These are phyloP conservation scores for Ascochyta rabiei DNA, from an alignment of 2,329 filamentous ascomycete species.

Conservation along the genomic window DNA sequence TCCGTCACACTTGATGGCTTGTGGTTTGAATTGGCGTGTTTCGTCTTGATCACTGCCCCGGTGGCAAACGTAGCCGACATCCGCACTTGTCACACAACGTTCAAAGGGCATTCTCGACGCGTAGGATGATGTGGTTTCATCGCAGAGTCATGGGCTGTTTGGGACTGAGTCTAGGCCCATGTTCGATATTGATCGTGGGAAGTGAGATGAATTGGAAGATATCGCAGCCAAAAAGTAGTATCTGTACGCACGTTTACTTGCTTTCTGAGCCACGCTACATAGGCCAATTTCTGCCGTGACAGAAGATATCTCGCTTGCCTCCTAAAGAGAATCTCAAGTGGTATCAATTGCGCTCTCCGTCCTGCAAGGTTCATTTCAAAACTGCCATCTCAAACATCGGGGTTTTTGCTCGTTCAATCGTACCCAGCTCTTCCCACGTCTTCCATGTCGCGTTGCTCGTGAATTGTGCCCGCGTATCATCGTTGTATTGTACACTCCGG, in stretches of 20 bases:
- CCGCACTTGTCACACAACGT: neutral
- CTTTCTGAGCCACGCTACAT: too few species aligned
- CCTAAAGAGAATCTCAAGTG: constrained; percentile 7
- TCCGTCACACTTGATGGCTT: neutral
- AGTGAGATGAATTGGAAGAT: too few species aligned
- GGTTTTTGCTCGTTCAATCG: constrained; percentile 1
- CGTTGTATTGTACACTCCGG: constrained; percentile 9
- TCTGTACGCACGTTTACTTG: too few species aligned
- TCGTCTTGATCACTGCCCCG: neutral
- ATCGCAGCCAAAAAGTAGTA: too few species aligned
- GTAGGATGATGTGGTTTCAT: neutral
- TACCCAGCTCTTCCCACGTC: neutral
- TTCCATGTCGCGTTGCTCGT: neutral
- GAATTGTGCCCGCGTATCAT: constrained; percentile 4
- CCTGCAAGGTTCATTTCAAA: neutral
- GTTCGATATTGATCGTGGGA: neutral
- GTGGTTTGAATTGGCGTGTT: neutral
- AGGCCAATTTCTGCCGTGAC: too few species aligned
- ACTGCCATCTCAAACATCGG: neutral
- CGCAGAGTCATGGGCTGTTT: neutral
- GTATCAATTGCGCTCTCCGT: constrained; percentile 5
- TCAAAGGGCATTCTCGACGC: neutral
- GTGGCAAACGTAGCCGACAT: neutral
- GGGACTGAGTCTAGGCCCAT: neutral
- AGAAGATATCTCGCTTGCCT: neutral